phyloP scores from a whole-genome alignment of 1,284 basidiomycete species.

The Meira nashicola region DNA sequence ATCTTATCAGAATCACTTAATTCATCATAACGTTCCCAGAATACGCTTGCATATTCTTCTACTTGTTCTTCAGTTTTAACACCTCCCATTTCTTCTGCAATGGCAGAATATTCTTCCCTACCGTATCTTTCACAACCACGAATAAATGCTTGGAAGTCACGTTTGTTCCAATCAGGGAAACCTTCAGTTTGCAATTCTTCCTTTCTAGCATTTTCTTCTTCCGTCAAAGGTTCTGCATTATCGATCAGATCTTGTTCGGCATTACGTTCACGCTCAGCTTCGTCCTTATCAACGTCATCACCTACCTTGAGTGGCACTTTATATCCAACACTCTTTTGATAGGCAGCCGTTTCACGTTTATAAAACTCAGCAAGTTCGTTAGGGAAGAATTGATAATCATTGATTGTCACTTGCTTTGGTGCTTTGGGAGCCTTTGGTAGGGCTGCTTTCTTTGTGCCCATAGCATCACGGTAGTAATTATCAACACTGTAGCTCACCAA shows the following conservation, averaged over 20 bases:
- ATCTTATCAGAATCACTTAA: slow-evolving; percentile 56
- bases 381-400: slow-evolving; percentile 98
- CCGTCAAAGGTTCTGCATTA: slow-evolving; percentile 55
- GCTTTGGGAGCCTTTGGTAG: slow-evolving; percentile 76
- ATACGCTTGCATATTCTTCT: slow-evolving; percentile 73
- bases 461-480: slow-evolving; percentile 75
- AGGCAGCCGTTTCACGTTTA: slow-evolving; percentile 65
- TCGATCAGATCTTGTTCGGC: slow-evolving; percentile 75
- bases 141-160: slow-evolving; percentile 89
- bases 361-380: slow-evolving; percentile 75
- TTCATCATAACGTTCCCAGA: slow-evolving; percentile 84
- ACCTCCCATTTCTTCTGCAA: slow-evolving; percentile 71
- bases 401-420: slow-evolving; percentile 82
- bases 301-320: slow-evolving; percentile 63
- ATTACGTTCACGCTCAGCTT: slow-evolving; percentile 61
- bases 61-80: slow-evolving; percentile 75
- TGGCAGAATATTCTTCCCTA: slow-evolving; percentile 70
- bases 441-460: slow-evolving; percentile 67
- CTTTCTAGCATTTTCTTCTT: slow-evolving; percentile 74
- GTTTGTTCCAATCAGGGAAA: slow-evolving; percentile 60
- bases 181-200: slow-evolving; percentile 50
- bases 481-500: slow-evolving; percentile 78
- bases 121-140: slow-evolving; percentile 79
- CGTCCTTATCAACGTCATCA: slow-evolving; percentile 32
- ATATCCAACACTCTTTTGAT: slow-evolving; percentile 67